Conservation (phyloP, 2,329 filamentous ascomycete genomes). For the Beauveria bassiana region DNA sequence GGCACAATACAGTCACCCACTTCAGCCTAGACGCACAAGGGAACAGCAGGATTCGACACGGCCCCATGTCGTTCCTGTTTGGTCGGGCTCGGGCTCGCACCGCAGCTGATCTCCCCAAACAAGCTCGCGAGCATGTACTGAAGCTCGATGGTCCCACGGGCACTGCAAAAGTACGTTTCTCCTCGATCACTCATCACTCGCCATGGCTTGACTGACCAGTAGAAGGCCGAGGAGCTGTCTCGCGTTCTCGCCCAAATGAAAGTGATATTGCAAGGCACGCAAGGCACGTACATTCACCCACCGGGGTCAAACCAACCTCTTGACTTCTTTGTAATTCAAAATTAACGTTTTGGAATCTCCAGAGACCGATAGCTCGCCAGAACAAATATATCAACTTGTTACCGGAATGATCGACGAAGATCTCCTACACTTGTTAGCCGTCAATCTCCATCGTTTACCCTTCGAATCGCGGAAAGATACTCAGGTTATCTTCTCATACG, state of each 20-base stretch:
- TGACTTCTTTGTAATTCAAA: no score
- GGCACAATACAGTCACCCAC: neutral
- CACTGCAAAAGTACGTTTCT: slow-evolving; percentile 35
- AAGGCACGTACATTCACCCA: slow-evolving; percentile 47
- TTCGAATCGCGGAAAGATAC: slow-evolving; percentile 96
- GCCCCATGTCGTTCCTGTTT: slow-evolving; percentile 49
- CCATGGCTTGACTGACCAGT: slow-evolving; percentile 14
- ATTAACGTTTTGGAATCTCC: neutral
- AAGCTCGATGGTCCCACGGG: slow-evolving; percentile 44
- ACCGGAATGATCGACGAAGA: slow-evolving; percentile 82
- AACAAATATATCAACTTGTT: slow-evolving; percentile 81
- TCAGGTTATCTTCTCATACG: slow-evolving; percentile 91
- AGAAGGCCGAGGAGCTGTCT: slow-evolving; percentile 75
- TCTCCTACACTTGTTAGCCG: slow-evolving; percentile 74
- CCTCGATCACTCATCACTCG: neutral
- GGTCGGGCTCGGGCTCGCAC: slow-evolving; percentile 44
- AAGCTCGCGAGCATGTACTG: slow-evolving; percentile 46
- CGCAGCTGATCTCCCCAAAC: slow-evolving; percentile 46
- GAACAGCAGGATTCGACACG: neutral
- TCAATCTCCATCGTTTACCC: slow-evolving; percentile 74
- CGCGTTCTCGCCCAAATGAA: slow-evolving; percentile 89
- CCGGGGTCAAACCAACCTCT: no score
- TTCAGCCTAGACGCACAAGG: neutral
- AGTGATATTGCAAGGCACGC: slow-evolving; percentile 82
- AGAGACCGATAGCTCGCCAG: slow-evolving; percentile 82